These are phyloP conservation scores for Filosporella fistucella DNA, from an alignment of 495 filamentous ascomycete genomes.

Conservation along the genomic window DNA sequence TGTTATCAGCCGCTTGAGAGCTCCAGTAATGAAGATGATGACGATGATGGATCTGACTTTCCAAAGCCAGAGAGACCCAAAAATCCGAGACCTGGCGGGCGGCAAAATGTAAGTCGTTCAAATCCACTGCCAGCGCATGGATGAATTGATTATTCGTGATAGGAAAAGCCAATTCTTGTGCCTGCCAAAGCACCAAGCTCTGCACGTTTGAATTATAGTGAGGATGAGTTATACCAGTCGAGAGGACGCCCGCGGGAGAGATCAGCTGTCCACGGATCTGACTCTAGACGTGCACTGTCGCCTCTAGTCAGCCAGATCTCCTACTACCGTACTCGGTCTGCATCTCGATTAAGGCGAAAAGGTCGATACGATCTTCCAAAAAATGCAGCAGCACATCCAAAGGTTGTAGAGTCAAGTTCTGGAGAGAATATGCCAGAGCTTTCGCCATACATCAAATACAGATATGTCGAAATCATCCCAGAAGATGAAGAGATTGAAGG, in stretches of 20 bases:
- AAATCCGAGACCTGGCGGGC: background rate
- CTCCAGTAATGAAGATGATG: background rate
- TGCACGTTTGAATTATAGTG: background rate
- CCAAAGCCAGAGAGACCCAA: background rate
- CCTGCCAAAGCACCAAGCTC: background rate
- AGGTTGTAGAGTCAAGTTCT: background rate
- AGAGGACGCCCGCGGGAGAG: too few relatives aligned
- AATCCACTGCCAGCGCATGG: too few relatives aligned
- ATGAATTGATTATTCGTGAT: too few relatives aligned
- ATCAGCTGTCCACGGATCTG: background rate
- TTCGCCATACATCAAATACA: constrained; percentile 3
- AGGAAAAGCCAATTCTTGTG: background rate
- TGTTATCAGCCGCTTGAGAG: background rate
- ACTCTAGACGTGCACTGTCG: background rate
- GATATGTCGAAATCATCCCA: constrained; percentile 3
- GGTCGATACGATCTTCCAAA: background rate
- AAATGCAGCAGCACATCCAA: background rate
- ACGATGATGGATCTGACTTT: background rate
- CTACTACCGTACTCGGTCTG: background rate
- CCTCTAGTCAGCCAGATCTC: background rate
- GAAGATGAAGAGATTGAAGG: too few relatives aligned
- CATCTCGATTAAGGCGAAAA: background rate
- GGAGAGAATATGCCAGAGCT: too few relatives aligned
- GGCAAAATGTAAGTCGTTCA: too few relatives aligned
- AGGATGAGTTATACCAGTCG: constrained; percentile 2